Conservation (phyloP, 306 rosid genomes). For the Senna siamea region DNA sequence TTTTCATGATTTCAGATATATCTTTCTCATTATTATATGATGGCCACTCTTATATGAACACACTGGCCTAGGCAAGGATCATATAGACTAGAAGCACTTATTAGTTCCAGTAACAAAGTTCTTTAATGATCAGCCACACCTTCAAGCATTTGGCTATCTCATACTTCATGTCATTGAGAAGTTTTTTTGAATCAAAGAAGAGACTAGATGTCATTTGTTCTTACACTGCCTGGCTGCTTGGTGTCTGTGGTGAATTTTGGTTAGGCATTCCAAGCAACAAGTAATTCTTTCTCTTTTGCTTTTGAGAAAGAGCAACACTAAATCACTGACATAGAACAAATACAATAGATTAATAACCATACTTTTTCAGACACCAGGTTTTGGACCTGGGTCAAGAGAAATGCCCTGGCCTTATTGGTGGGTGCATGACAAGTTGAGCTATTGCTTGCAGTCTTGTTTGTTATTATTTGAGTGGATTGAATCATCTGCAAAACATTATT, state of each 20-base stretch:
- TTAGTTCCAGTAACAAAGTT: slow-evolving; percentile 11
- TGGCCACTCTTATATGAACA: background rate
- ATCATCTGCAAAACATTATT: slow-evolving; percentile 15
- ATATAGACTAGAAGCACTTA: background rate
- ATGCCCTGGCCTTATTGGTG: background rate
- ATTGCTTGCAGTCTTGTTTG: slow-evolving; percentile 16
- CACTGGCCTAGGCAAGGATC: background rate
- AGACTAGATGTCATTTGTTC: background rate
- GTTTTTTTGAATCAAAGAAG: background rate
- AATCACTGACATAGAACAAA: background rate
- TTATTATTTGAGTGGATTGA: background rate
- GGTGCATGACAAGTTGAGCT: slow-evolving; percentile 13
- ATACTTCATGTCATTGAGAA: background rate
- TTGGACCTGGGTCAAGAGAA: slow-evolving; percentile 4
- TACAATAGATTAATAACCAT: background rate
- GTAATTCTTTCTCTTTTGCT: background rate
- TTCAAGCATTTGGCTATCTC: background rate
- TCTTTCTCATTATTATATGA: slow-evolving; percentile 17
- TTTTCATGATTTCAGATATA: background rate
- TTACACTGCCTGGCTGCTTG: background rate
- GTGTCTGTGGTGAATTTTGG: background rate
- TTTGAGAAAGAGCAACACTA: slow-evolving; percentile 4
- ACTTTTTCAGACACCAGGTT: slow-evolving; percentile 8
- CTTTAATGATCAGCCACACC: background rate
- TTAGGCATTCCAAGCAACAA: background rate